Base-by-base conservation (phyloP, 2,329 filamentous ascomycete genomes). In the Colletotrichum navitas region DNA sequence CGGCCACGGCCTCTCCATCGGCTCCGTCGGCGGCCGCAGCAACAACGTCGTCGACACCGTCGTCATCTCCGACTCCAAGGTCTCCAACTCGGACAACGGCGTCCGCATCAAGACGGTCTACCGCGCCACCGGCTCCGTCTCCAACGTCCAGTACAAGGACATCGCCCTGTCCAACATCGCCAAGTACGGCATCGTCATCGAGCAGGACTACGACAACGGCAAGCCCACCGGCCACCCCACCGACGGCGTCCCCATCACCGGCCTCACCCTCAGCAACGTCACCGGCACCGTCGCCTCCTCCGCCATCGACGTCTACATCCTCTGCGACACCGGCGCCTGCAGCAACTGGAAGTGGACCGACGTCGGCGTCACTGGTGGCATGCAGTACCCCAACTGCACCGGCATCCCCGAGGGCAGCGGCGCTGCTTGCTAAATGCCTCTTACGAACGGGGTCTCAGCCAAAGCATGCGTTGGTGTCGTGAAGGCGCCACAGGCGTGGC, bases 41-140 rank as follows among this genome's bases (percentile, higher is more conserved):
- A 78, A 88, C 79, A 90, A 90, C 80, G 79, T 75, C 11, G 89
- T 90, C 73, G 79, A 85, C 68, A 82, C 80, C 18, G 84, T 90
- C 45, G 80, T 81, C 49, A 85, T 90, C 74, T 77, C 81, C 69
- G 82, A 85, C 80, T 85, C 81, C n/a, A 82, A 80, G 68, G 83
- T 90, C 73, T 75, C 79, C 63, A 81, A 89, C 80, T 88, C 86
- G 2, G 80, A 84, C 59, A 90, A 89, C 76, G 87, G 86, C 52
- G 84, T 82, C 69, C 79, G 83, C 74, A 83, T 87, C 80, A 88
- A 88, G 83, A 85, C 85, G 5, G 80, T 86, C 68, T 82, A 76
- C 43, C 83, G 79, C 61, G 82, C 82, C 7, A 86, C 83, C 1
- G 85, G 85, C 51, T 77, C 77, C 21, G 83, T 86, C 59, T 80